phyloP scores from a whole-genome alignment of 768 basidiomycete species.

The Glaciozyma antarctica region DNA sequence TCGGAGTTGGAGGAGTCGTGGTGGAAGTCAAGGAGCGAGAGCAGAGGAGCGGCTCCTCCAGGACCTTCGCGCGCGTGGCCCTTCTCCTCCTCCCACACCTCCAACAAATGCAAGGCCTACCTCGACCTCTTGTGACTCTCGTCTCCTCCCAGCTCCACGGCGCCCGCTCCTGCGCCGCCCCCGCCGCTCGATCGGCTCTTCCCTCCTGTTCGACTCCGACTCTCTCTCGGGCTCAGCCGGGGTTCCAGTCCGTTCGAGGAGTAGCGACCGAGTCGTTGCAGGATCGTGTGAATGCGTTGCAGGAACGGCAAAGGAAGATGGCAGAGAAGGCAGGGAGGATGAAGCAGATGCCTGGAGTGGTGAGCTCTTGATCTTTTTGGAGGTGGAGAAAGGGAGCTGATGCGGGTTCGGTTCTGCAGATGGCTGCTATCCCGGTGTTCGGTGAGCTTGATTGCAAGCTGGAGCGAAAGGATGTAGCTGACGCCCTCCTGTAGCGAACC shows the following conservation, averaged over 20 bases:
- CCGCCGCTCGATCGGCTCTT: constrained; percentile 42
- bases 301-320: constrained; percentile 21
- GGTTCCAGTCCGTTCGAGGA: constrained; percentile 52
- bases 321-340: constrained; percentile 27
- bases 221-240: constrained; percentile 50
- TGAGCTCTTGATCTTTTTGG: constrained; percentile 4
- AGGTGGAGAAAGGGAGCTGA: neutral
- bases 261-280: neutral
- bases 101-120: no score
- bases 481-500: constrained; percentile 16
- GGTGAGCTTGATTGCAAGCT: constrained; percentile 1
- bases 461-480: neutral
- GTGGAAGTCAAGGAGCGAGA: no score
- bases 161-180: no score
- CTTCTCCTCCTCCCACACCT: no score
- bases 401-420: neutral
- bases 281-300: constrained; percentile 4
- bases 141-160: no score
- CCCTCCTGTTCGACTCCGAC: constrained; percentile 54
- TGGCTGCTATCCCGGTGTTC: constrained; percentile 13
- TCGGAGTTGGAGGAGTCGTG: no score
- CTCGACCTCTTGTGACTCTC: no score
- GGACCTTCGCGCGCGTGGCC: no score
- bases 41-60: no score
- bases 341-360: constrained; percentile 25